Conservation (phyloP, 257 asterid species). For the Cruciata laevipes region DNA sequence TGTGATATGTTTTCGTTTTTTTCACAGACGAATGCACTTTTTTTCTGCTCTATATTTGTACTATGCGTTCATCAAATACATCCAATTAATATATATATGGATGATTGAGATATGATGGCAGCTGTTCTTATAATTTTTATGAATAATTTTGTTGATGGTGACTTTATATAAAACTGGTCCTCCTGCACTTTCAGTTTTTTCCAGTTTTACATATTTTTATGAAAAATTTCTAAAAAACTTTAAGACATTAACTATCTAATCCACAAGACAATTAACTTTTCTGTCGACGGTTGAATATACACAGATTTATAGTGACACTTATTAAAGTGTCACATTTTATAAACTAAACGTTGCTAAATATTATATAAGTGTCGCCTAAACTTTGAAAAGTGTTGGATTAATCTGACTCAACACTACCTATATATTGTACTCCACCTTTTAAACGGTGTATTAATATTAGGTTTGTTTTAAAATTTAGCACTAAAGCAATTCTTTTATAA, state of each 20-base stretch:
- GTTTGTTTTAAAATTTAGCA: too few relatives aligned
- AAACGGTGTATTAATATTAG: too few relatives aligned
- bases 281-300: not conserved
- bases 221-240: too few relatives aligned
- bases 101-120: constrained; percentile 16
- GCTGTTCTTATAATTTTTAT: not conserved
- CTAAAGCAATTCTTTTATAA: too few relatives aligned
- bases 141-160: constrained; percentile 12
- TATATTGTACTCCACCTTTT: too few relatives aligned
- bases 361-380: too few relatives aligned
- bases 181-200: constrained; percentile 13
- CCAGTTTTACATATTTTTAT: too few relatives aligned
- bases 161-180: constrained; percentile 2
- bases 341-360: too few relatives aligned
- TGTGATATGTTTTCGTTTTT: not conserved
- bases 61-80: not conserved
- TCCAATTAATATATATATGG: not conserved
- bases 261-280: not conserved
- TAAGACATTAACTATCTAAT: not conserved
- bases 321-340: not conserved
- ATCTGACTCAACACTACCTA: too few relatives aligned
- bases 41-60: constrained; percentile 5
- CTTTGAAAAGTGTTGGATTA: too few relatives aligned
- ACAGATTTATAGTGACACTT: too few relatives aligned
- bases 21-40: not conserved